phyloP scores from a whole-genome alignment of 495 filamentous ascomycete genomes.

The Talaromyces ruber region DNA sequence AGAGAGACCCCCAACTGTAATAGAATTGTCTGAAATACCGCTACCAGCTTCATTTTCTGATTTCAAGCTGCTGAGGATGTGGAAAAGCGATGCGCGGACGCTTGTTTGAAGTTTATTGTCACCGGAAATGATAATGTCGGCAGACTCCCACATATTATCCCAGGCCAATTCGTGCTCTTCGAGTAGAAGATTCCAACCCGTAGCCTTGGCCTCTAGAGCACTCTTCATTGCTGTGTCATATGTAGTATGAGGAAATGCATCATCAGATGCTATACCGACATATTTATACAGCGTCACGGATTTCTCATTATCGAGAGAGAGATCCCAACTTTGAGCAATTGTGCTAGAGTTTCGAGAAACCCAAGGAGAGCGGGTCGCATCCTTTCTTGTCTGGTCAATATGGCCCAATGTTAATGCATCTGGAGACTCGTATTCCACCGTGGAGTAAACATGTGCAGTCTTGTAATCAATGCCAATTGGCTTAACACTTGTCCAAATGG shows the following conservation, averaged over 20 bases:
- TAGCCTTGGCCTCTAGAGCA: conserved; percentile 11
- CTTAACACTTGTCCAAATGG: conserved; percentile 44
- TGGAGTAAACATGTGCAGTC: conserved; percentile 43
- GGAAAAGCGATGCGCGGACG: not conserved
- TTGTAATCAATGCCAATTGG: conserved; percentile 39
- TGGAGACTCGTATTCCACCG: not conserved
- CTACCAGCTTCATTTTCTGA: not conserved
- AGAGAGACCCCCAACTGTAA: conserved; percentile 44
- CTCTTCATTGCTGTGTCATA: conserved; percentile 30
- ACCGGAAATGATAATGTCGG: conserved; percentile 2
- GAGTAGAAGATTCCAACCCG: not conserved
- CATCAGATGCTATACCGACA: conserved; percentile 43
- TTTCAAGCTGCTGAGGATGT: not conserved
- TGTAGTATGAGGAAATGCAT: conserved; percentile 37
- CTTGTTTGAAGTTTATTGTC: not conserved
- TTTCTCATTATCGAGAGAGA: conserved; percentile 26
- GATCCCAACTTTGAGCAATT: conserved; percentile 40
- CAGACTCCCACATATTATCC: not conserved
- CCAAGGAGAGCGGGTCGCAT: conserved; percentile 23
- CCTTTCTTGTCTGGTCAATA: conserved; percentile 3
- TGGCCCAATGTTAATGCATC: not conserved
- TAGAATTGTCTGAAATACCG: conserved; percentile 38
- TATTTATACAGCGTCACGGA: conserved; percentile 39
- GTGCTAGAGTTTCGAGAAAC: conserved; percentile 36
- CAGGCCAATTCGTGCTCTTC: not conserved